These are phyloP conservation scores for Lecanicillium sp. DNA, from an alignment of 2,329 filamentous ascomycete species.

Conservation along the genomic window DNA sequence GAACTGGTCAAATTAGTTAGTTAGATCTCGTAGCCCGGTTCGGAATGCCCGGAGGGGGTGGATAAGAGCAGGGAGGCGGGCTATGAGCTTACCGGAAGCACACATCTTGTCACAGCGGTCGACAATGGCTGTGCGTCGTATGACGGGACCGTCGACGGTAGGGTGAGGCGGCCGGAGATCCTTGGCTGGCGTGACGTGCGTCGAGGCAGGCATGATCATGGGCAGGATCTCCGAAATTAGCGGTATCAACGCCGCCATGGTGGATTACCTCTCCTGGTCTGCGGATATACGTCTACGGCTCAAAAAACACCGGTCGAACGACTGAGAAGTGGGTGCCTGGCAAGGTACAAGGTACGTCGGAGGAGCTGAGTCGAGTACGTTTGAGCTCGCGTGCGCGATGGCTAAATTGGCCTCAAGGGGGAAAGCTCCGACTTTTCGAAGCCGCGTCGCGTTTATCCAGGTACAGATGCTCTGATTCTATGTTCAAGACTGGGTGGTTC, in stretches of 20 bases:
- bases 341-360: too few relatives aligned
- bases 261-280: too few relatives aligned
- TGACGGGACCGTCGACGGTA: constrained; percentile 27
- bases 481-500: too few relatives aligned
- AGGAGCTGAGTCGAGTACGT: too few relatives aligned
- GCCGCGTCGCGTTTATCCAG: too few relatives aligned
- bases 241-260: constrained; percentile 49
- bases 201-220: constrained; percentile 52
- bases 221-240: constrained; percentile 52
- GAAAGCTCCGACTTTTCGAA: too few relatives aligned
- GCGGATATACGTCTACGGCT: too few relatives aligned
- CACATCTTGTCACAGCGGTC: constrained; percentile 60
- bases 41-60: not conserved
- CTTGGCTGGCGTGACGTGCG: constrained; percentile 48
- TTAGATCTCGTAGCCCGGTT: constrained; percentile 19
- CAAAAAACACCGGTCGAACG: too few relatives aligned
- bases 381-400: too few relatives aligned
- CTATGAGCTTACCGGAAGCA: constrained; percentile 49
- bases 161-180: constrained; percentile 36
- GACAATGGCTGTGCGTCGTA: constrained; percentile 50
- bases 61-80: not conserved
- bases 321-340: too few relatives aligned
- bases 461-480: too few relatives aligned
- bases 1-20: constrained; percentile 36
- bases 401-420: too few relatives aligned